These are phyloP conservation scores for Colletotrichum scovillei DNA, from an alignment of 2,329 filamentous ascomycete species.

Conservation along the genomic window DNA sequence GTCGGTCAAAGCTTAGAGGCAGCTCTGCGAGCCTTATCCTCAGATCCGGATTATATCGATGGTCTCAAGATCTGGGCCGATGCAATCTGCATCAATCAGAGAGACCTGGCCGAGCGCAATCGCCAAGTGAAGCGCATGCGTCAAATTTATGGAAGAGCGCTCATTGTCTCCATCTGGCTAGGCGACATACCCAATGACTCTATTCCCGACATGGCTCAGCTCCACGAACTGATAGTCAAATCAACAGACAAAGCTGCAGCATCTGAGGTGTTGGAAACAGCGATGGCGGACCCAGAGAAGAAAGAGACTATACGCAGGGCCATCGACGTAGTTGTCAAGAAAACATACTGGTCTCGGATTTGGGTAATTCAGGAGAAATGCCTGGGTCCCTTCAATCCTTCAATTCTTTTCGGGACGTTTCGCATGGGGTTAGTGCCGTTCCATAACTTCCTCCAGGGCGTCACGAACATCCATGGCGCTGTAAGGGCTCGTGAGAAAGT, in stretches of 20 bases:
- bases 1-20: constrained; percentile 20
- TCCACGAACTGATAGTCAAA: constrained; percentile 12
- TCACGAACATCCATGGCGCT: constrained; percentile 5
- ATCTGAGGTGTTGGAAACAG: neutral
- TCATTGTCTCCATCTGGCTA: constrained; percentile 34
- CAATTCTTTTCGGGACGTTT: constrained; percentile 27
- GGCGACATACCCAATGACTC: constrained; percentile 17
- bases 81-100: constrained; percentile 39
- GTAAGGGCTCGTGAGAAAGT: constrained; percentile 23
- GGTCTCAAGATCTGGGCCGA: constrained; percentile 36
- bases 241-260: neutral
- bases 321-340: constrained; percentile 9
- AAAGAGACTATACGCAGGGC: neutral
- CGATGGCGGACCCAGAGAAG: constrained; percentile 1
- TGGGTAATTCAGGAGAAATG: constrained; percentile 31
- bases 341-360: constrained; percentile 17
- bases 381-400: constrained; percentile 20
- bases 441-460: constrained; percentile 18
- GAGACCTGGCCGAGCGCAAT: constrained; percentile 33
- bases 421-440: constrained; percentile 14
- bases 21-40: constrained; percentile 20
- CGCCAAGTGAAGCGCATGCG: constrained; percentile 37
- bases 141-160: constrained; percentile 32
- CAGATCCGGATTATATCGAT: constrained; percentile 17
- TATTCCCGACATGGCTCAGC: constrained; percentile 21